Evolutionary conservation across 148 eudicot species (phyloP), one percentile per base, ranked within the genome.

Genomic region (Cornus kousa): DNA sequence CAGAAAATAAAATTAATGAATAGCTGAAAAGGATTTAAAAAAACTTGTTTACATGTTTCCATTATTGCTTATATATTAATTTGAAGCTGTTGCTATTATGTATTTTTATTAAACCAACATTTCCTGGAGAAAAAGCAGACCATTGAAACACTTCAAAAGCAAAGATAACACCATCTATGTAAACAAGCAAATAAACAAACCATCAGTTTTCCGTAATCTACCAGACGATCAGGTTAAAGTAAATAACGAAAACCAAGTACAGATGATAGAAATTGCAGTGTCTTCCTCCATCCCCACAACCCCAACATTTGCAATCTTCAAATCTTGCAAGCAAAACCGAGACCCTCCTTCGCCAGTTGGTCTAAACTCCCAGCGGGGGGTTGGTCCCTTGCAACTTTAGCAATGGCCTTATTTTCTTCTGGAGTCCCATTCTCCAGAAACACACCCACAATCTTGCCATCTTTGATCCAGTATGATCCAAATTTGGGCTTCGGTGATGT

Each of bases 371-470:
- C 82, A 16, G 81, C 95, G 64, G 80, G 79, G 31, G 98, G 98
- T 82, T 92, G 97, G 71, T 81, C 88, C 83, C 79, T 91, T 5
- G 97, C 95, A n/a, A 94, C 91, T 83, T 91, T 92, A 17, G 97
- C 97, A 11, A 94, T 91, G 59, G 97, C 94, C 84, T 91, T 88
- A 90, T 94, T 94, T 77, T 94, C 98, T 70, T 94, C 97, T 0
- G 97, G 88, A 32, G 88, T 90, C 50, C 98, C 98, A 67, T 90
- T 75, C 87, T 94, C 98, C 65, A 92, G 82, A 82, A 94, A 92
- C 17, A 73, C 98, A 57, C 97, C 98, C 6, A 94, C 89, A 0
- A 94, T 87, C 81, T 91, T 94, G n/a, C 95, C 94, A 48, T 91
- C 94, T 80, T 94, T 92, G 70, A 94, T 79, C 98, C 97, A 92